These are phyloP conservation scores for Diutina ranongensis DNA, from an alignment of 1,139 yeast species.

Conservation along the genomic window DNA sequence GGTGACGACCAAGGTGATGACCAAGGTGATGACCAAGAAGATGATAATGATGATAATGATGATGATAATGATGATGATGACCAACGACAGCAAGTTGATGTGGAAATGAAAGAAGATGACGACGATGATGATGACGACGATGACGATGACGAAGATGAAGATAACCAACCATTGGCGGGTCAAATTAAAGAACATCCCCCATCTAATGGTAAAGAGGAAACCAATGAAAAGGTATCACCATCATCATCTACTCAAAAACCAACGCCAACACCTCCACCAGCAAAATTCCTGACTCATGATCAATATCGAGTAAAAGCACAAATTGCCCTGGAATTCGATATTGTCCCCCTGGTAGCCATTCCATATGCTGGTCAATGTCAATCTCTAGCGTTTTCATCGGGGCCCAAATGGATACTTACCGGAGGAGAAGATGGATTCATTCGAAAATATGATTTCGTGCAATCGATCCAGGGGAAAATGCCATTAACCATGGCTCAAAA, in stretches of 20 bases:
- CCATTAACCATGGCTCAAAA: conserved; percentile 86
- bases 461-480: conserved; percentile 79
- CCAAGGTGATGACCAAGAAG: conserved; percentile 7
- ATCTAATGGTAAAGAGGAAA: conserved; percentile 14
- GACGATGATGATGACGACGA: conserved; percentile 5
- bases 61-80: neutral
- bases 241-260: no score
- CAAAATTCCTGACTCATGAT: neutral
- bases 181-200: conserved; percentile 25
- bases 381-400: conserved; percentile 66
- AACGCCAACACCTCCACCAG: neutral
- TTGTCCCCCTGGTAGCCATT: conserved; percentile 60
- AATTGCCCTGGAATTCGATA: conserved; percentile 40
- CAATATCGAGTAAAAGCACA: conserved; percentile 14
- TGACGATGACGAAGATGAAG: neutral
- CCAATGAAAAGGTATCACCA: neutral
- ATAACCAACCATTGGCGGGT: conserved; percentile 6
- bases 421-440: conserved; percentile 97
- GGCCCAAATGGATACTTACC: conserved; percentile 79
- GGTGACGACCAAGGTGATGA: conserved; percentile 8
- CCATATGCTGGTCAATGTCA: conserved; percentile 66
- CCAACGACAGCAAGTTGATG: conserved; percentile 1
- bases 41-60: conserved; percentile 6
- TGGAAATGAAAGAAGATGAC: conserved; percentile 6
- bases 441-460: conserved; percentile 76